Conservation (phyloP, 2,329 filamentous ascomycete species). For the Nannizziopsis barbatae region DNA sequence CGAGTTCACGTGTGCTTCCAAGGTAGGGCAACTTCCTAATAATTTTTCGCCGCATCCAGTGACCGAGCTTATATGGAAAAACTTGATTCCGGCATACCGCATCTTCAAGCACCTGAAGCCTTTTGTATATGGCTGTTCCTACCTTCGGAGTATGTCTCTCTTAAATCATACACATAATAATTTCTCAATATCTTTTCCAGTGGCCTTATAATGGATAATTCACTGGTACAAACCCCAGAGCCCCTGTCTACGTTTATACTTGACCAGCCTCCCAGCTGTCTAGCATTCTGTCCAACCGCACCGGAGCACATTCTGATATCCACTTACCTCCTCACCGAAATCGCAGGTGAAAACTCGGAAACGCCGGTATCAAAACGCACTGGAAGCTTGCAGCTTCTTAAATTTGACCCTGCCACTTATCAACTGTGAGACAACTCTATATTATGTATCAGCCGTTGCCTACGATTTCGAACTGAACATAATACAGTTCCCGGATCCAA, state of each 20-base stretch:
- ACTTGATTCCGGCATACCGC: too few relatives aligned
- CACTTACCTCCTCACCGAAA: slow-evolving; percentile 59
- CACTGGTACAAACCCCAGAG: slow-evolving; percentile 15
- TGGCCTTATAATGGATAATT: slow-evolving; percentile 1
- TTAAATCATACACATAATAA: too few relatives aligned
- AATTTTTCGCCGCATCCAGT: too few relatives aligned
- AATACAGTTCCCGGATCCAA: slow-evolving; percentile 45
- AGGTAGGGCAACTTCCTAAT: too few relatives aligned
- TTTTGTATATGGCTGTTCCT: too few relatives aligned
- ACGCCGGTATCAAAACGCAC: slow-evolving; percentile 50
- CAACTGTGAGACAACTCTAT: slow-evolving; percentile 21
- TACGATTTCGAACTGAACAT: slow-evolving; percentile 17
- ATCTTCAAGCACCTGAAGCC: too few relatives aligned
- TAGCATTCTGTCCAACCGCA: slow-evolving; percentile 35
- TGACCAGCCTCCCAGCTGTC: slow-evolving; percentile 36
- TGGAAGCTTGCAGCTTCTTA: slow-evolving; percentile 61
- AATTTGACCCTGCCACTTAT: slow-evolving; percentile 31
- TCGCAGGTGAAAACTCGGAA: slow-evolving; percentile 20
- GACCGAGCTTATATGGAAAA: too few relatives aligned
- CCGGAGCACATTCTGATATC: slow-evolving; percentile 64
- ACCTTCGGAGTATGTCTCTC: too few relatives aligned
- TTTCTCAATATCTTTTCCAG: too few relatives aligned
- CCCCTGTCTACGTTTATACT: slow-evolving; percentile 29
- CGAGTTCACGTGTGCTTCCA: too few relatives aligned
- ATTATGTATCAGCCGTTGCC: slow-evolving; percentile 6